A percentile compares a stretch with the other conserved stretches of the same genome.
phyloP scores from a whole-genome alignment of 257 asterid species.

The Scutellaria barbata region DNA sequence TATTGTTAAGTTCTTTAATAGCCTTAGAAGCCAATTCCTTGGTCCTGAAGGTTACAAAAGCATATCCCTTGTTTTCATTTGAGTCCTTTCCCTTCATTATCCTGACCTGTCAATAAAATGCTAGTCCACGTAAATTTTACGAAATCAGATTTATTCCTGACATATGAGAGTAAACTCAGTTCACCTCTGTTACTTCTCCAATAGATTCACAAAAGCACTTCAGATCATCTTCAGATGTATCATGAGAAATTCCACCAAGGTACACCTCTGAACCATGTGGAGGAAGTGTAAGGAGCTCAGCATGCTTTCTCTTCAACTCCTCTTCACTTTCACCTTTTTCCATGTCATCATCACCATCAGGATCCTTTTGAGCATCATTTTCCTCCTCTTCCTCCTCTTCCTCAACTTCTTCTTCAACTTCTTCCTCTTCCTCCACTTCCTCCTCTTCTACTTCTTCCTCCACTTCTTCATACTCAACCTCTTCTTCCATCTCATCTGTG shows the following conservation, averaged over 20 bases:
- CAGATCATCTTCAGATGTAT: conserved; percentile 76
- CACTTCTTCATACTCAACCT: conserved; percentile 88
- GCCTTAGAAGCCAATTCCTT: conserved; percentile 92
- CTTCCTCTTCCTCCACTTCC: conserved; percentile 67
- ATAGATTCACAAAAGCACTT: conserved; percentile 71
- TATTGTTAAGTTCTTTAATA: conserved; percentile 75
- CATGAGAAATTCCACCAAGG: conserved; percentile 78
- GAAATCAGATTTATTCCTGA: conserved; percentile 20
- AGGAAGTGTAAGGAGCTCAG: conserved; percentile 93
- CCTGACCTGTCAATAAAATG: conserved; percentile 69
- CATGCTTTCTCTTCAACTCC: conserved; percentile 58
- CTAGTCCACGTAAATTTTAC: conserved; percentile 22
- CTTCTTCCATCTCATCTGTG: conserved; percentile 75
- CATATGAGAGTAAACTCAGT: not conserved
- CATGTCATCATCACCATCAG: conserved; percentile 57
- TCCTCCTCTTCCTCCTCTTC: conserved; percentile 63
- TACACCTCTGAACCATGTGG: conserved; percentile 96
- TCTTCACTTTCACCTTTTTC: conserved; percentile 53
- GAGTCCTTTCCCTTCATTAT: conserved; percentile 93
- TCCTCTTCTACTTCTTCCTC: conserved; percentile 84
- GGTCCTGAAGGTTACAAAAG: conserved; percentile 86
- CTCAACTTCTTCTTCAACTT: conserved; percentile 61
- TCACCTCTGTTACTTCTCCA: conserved; percentile 94
- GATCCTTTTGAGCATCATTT: conserved; percentile 43
- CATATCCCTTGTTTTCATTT: conserved; percentile 87